Percentiles rank a stretch among this genome's conserved stretches.
Conservation (phyloP, 169 alveolate species). For the Theileria parva region DNA sequence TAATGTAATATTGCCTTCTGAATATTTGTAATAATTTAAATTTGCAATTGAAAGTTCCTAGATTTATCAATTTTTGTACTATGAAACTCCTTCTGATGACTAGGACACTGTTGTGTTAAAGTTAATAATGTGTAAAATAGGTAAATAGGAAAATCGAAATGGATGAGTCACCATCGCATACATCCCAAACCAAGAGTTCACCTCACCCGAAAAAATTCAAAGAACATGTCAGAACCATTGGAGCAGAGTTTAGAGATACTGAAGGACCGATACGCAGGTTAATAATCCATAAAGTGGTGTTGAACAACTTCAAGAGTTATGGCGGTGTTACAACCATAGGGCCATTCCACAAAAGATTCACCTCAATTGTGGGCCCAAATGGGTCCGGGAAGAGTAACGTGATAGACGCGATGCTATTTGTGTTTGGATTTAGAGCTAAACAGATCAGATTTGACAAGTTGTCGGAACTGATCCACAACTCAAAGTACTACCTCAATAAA, state of each 20-base stretch:
- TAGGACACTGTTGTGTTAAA: neutral
- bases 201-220: conserved; percentile 7
- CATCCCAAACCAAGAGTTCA: neutral
- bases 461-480: conserved; percentile 91
- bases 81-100: neutral
- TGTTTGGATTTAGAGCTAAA: conserved; percentile 95
- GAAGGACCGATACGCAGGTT: conserved; percentile 72
- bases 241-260: conserved; percentile 52
- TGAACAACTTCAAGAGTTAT: conserved; percentile 94
- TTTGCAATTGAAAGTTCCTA: neutral
- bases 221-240: conserved; percentile 58
- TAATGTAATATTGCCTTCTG: neutral
- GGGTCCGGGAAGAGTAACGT: conserved; percentile 99
- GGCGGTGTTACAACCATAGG: conserved; percentile 91
- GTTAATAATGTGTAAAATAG: conserved; percentile 8
- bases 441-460: conserved; percentile 94
- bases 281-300: conserved; percentile 85
- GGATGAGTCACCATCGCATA: conserved; percentile 11
- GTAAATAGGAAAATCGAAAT: neutral
- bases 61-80: neutral
- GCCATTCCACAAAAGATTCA: conserved; percentile 91
- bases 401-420: conserved; percentile 98
- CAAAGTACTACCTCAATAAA: conserved; percentile 81
- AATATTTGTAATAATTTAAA: neutral
- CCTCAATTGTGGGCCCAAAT: conserved; percentile 96